Evolutionary conservation across 768 basidiomycete genomes (phyloP).

Genomic region (Boletus rufocinnamomeus): DNA sequence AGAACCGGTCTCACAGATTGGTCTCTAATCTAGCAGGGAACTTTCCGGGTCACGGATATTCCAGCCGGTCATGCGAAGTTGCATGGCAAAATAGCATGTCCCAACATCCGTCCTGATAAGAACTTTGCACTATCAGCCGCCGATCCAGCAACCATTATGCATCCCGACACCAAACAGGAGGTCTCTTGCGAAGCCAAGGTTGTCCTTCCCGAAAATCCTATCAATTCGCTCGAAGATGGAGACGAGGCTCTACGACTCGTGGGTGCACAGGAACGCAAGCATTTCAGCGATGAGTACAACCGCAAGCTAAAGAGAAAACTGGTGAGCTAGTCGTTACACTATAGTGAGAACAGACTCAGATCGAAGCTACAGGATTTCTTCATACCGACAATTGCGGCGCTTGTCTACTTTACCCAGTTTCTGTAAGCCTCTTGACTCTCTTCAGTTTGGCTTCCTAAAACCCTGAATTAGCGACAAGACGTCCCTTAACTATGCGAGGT

Average conservation of each 20-base stretch:
- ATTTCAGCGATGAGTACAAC: constrained; percentile 65
- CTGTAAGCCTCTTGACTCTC: background rate
- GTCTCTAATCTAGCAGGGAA: background rate
- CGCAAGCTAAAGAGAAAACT: constrained; percentile 22
- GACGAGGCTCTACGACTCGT: constrained; percentile 52
- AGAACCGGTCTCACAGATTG: constrained; percentile 1
- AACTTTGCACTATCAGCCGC: background rate
- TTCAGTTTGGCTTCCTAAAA: background rate
- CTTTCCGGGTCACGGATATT: background rate
- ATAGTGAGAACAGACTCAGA: background rate
- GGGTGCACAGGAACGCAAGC: constrained; percentile 43
- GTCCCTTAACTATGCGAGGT: background rate
- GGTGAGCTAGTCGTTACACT: background rate
- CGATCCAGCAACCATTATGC: background rate
- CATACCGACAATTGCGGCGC: background rate
- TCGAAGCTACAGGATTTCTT: background rate
- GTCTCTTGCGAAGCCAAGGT: background rate
- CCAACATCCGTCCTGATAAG: background rate
- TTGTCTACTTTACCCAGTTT: background rate
- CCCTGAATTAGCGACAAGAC: background rate
- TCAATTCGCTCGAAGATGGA: constrained; percentile 28
- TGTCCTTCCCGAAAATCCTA: background rate
- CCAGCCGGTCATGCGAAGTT: background rate
- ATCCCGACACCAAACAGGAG: background rate
- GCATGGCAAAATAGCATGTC: background rate